These are phyloP conservation scores for Picochlorum sp. DNA, from an alignment of 139 green algal species.

Conservation along the genomic window DNA sequence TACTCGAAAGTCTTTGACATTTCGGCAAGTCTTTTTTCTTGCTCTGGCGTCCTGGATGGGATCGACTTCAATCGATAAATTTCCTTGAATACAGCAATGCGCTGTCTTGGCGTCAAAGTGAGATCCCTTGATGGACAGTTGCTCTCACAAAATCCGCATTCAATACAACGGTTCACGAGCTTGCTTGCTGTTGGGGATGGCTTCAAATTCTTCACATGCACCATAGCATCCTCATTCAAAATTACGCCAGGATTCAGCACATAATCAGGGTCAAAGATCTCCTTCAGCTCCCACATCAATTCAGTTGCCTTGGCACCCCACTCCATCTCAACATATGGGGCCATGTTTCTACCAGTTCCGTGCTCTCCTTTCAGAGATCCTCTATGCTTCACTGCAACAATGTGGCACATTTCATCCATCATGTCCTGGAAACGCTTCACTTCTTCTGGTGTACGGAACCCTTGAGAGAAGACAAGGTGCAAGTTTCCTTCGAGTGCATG, in stretches of 20 bases:
- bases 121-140: conserved; percentile 92
- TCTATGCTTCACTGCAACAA: conserved; percentile 91
- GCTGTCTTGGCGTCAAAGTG: conserved; percentile 88
- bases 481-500: conserved; percentile 97
- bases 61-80: conserved; percentile 65
- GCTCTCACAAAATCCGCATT: conserved; percentile 97
- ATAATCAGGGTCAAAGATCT: conserved; percentile 85
- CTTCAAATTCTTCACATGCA: conserved; percentile 87
- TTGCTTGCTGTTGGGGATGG: conserved; percentile 62
- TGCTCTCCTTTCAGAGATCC: conserved; percentile 92
- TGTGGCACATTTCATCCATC: conserved; percentile 97
- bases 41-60: conserved; percentile 20
- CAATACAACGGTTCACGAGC: conserved; percentile 89
- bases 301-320: conserved; percentile 87
- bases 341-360: conserved; percentile 89
- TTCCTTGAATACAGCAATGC: conserved; percentile 88
- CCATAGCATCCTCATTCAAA: conserved; percentile 67
- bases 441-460: conserved; percentile 85
- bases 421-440: conserved; percentile 88
- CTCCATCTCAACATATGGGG: conserved; percentile 97
- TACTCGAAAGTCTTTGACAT: conserved; percentile 64
- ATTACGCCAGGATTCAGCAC: conserved; percentile 89
- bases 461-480: conserved; percentile 91
- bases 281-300: conserved; percentile 97
- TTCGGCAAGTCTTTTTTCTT: conserved; percentile 59